These are phyloP conservation scores for Musa acuminata DNA, from an alignment of 176 grass and related monocot genomes.

Conservation along the genomic window DNA sequence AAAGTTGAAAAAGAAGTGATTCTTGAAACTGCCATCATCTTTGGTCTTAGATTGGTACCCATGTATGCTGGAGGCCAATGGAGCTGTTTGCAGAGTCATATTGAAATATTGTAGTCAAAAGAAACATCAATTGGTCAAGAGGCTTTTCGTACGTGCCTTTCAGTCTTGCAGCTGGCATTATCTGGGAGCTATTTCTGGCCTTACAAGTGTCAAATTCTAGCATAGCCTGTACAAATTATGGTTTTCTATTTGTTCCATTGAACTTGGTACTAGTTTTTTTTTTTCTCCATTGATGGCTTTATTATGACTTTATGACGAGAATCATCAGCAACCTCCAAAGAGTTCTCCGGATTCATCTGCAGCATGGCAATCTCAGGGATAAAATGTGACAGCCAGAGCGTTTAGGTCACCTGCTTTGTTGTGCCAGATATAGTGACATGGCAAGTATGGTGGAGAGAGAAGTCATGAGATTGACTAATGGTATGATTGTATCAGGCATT, in stretches of 20 bases:
- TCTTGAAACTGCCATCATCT: background rate
- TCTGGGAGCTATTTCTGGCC: background rate
- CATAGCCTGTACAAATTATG: constrained; percentile 5
- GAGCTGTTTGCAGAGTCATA: background rate
- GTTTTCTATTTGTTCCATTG: background rate
- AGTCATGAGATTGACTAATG: background rate
- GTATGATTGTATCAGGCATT: background rate
- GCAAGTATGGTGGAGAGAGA: background rate
- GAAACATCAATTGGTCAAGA: background rate
- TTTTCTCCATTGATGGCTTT: background rate
- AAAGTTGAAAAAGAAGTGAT: background rate
- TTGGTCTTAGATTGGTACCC: background rate
- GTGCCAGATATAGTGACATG: background rate
- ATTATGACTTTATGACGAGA: background rate
- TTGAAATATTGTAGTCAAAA: background rate
- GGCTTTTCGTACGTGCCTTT: background rate
- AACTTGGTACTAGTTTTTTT: background rate
- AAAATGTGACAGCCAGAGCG: too few relatives aligned
- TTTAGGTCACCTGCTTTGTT: background rate
- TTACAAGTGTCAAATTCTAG: background rate
- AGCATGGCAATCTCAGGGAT: background rate
- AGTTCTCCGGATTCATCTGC: background rate
- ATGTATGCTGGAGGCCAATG: background rate
- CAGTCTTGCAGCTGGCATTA: background rate
- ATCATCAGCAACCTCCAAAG: background rate